Percentiles rank a stretch among this genome's conserved stretches.
These are phyloP conservation scores for Chrysanthemum lavandulifolium DNA, from an alignment of 129 eudicot species.

Conservation along the genomic window DNA sequence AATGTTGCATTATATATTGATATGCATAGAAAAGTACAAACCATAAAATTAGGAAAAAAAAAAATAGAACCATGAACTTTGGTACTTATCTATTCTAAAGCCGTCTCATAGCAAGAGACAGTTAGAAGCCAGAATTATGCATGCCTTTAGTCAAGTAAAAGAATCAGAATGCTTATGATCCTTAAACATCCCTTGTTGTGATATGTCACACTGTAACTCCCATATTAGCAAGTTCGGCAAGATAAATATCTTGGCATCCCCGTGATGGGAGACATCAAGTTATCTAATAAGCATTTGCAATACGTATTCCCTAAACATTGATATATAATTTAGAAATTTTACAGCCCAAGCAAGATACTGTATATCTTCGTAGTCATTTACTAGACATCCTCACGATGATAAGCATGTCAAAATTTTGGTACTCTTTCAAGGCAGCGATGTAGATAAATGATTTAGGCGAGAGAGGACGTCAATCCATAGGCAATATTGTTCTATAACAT, in stretches of 20 bases:
- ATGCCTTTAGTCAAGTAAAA: neutral
- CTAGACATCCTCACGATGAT: neutral
- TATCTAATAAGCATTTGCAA: neutral
- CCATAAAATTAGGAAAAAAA: neutral
- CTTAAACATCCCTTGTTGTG: neutral
- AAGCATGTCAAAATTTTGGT: neutral
- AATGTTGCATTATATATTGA: neutral
- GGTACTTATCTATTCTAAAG: neutral
- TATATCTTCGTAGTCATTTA: neutral
- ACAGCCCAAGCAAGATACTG: neutral
- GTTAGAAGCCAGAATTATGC: neutral
- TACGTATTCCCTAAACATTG: neutral
- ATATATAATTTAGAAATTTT: neutral
- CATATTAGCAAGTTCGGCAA: neutral
- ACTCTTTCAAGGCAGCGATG: neutral
- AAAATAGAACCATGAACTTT: neutral
- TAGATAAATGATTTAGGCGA: slow-evolving; percentile 7
- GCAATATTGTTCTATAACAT: slow-evolving; percentile 3
- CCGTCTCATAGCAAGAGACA: neutral
- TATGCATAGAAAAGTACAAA: neutral
- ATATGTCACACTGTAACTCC: neutral
- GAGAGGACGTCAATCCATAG: neutral
- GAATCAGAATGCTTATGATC: neutral
- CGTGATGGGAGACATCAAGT: neutral
- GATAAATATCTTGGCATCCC: neutral